phyloP scores from a whole-genome alignment of 371 early-diverging fungal genomes.

The Mortierella sp. region DNA sequence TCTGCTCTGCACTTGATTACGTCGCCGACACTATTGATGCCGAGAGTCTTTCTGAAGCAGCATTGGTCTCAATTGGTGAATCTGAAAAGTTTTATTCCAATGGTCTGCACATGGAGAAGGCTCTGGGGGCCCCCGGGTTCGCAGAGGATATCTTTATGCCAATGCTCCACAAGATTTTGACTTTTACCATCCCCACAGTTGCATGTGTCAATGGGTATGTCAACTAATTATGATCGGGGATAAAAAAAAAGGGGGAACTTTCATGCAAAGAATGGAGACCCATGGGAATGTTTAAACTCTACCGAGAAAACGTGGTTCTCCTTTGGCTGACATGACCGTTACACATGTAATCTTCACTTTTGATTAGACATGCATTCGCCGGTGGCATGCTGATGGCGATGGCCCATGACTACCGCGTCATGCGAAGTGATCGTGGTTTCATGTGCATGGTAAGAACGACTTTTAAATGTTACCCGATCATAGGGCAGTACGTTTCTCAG shows the following conservation, averaged over 20 bases:
- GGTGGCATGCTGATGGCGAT: constrained; percentile 86
- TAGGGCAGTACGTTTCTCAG: too few species aligned
- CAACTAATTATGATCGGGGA: not conserved
- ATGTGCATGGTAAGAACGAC: constrained; percentile 72
- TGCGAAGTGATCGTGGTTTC: constrained; percentile 85
- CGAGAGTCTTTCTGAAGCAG: constrained; percentile 55
- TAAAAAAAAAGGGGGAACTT: too few species aligned
- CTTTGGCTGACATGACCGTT: too few species aligned
- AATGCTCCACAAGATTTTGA: constrained; percentile 48
- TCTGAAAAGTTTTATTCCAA: constrained; percentile 83
- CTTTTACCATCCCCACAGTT: constrained; percentile 82
- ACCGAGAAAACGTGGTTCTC: not conserved
- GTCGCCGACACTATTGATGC: constrained; percentile 65
- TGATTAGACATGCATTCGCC: constrained; percentile 83
- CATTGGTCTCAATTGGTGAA: constrained; percentile 71
- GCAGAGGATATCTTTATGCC: constrained; percentile 43
- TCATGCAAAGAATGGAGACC: too few species aligned
- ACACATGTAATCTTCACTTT: not conserved
- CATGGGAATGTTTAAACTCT: not conserved
- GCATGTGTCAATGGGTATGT: constrained; percentile 81
- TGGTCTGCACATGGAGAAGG: constrained; percentile 76
- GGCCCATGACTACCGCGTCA: constrained; percentile 86
- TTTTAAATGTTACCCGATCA: not conserved
- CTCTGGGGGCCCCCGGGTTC: constrained; percentile 60
- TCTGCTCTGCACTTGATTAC: constrained; percentile 71